These are phyloP conservation scores for Trametes cinnabarina DNA, from an alignment of 768 basidiomycete species.

Conservation along the genomic window DNA sequence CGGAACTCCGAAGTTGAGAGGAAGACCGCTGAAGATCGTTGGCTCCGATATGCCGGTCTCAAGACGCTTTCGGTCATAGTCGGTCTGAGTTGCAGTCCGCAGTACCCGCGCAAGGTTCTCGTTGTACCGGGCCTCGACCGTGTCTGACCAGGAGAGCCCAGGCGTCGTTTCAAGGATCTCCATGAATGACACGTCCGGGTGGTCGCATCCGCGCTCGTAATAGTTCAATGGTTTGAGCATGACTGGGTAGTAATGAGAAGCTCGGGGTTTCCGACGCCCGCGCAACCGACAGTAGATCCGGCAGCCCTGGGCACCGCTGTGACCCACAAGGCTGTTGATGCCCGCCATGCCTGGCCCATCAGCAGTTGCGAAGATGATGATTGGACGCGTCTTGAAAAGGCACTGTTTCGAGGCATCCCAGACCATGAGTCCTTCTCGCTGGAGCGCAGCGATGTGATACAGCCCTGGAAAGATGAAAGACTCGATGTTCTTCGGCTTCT, in stretches of 20 bases:
- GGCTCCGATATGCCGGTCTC: constrained; percentile 37
- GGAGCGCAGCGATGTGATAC: constrained; percentile 31
- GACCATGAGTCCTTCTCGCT: constrained; percentile 26
- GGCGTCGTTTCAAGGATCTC: not conserved
- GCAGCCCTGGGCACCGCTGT: constrained; percentile 37
- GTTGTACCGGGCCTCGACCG: too few relatives aligned
- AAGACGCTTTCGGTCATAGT: constrained; percentile 28
- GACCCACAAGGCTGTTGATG: constrained; percentile 36
- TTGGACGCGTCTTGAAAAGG: too few relatives aligned
- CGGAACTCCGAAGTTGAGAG: constrained; percentile 18
- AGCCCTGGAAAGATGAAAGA: too few relatives aligned
- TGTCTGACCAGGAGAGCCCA: too few relatives aligned
- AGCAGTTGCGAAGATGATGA: too few relatives aligned
- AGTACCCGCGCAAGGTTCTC: too few relatives aligned
- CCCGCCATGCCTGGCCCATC: constrained; percentile 14
- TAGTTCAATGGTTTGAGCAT: too few relatives aligned
- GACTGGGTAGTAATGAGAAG: constrained; percentile 35
- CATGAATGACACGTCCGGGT: constrained; percentile 29
- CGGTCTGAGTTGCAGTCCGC: too few relatives aligned
- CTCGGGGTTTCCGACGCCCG: constrained; percentile 31
- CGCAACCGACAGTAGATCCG: constrained; percentile 30
- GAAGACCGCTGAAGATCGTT: constrained; percentile 32
- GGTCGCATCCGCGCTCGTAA: constrained; percentile 24
- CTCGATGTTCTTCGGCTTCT: too few relatives aligned
- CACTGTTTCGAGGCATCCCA: constrained; percentile 34